A percentile compares a stretch with the other conserved stretches of the same genome.
Conservation (phyloP, 2,329 filamentous ascomycete species). For the Alternaria gaisen region DNA sequence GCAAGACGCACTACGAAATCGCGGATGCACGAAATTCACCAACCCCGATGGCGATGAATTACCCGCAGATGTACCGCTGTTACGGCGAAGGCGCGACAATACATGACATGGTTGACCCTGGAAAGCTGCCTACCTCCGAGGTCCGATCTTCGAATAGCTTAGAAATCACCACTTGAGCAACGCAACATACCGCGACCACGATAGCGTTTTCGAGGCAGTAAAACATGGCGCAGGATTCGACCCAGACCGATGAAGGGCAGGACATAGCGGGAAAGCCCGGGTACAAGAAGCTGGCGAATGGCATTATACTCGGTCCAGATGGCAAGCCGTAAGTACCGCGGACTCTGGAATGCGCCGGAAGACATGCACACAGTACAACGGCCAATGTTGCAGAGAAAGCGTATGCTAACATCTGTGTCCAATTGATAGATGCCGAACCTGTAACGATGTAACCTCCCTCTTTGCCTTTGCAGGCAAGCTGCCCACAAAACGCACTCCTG, state of each 20-base stretch:
- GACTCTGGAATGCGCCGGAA: slow-evolving; percentile 27
- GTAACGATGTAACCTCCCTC: slow-evolving; percentile 69
- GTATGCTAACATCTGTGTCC: slow-evolving; percentile 2
- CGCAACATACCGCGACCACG: slow-evolving; percentile 3
- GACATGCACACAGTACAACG: background rate
- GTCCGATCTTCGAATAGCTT: slow-evolving; percentile 25
- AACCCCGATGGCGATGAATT: background rate
- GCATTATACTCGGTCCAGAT: slow-evolving; percentile 78
- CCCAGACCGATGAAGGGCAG: slow-evolving; percentile 36
- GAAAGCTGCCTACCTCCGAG: slow-evolving; percentile 20
- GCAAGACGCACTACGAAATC: background rate
- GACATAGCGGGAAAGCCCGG: slow-evolving; percentile 35
- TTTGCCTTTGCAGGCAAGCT: slow-evolving; percentile 61
- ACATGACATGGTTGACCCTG: slow-evolving; percentile 20
- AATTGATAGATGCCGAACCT: slow-evolving; percentile 70
- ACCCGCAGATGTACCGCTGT: background rate
- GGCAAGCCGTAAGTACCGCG: slow-evolving; percentile 76
- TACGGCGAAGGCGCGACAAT: background rate
- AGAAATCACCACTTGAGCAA: slow-evolving; percentile 25
- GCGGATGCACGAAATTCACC: background rate
- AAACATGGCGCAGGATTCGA: slow-evolving; percentile 35
- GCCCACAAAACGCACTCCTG: slow-evolving; percentile 43
- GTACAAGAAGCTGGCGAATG: slow-evolving; percentile 70
- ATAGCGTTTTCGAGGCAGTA: background rate
- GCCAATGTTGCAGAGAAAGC: background rate